Conservation (phyloP, 768 basidiomycete genomes). For the Lenzites betulinus region DNA sequence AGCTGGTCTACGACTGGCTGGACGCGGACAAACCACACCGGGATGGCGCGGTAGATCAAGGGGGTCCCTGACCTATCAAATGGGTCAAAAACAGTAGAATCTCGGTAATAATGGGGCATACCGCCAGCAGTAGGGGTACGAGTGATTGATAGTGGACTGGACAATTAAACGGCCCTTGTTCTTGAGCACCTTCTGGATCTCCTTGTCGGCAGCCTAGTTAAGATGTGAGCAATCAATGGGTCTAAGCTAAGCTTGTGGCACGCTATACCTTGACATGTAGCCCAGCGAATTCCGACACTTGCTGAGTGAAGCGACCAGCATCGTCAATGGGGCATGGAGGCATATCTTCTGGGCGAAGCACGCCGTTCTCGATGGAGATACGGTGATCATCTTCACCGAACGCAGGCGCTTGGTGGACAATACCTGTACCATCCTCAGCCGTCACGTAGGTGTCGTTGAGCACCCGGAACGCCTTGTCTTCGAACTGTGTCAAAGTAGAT, state of each 20-base stretch:
- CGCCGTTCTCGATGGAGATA: constrained; percentile 80
- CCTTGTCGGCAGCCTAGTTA: constrained; percentile 83
- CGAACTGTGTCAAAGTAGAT: constrained; percentile 56
- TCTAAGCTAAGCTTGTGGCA: background rate
- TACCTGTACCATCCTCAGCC: constrained; percentile 91
- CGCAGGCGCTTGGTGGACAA: constrained; percentile 97
- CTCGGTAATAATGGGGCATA: constrained; percentile 32
- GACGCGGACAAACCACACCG: constrained; percentile 94
- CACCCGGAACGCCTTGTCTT: constrained; percentile 89
- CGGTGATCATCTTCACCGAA: constrained; percentile 99
- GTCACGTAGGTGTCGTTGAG: constrained; percentile 93
- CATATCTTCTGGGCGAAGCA: constrained; percentile 86
- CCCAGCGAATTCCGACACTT: constrained; percentile 89
- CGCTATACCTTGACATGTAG: constrained; percentile 79
- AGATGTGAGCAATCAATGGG: background rate
- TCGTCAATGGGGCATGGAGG: constrained; percentile 98
- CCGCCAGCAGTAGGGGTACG: constrained; percentile 99
- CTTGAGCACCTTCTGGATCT: constrained; percentile 90
- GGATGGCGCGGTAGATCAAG: constrained; percentile 93
- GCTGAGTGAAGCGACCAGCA: constrained; percentile 79
- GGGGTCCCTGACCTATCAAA: constrained; percentile 85
- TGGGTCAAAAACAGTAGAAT: background rate
- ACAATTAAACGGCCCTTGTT: constrained; percentile 85
- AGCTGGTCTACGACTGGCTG: constrained; percentile 83
- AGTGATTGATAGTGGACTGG: constrained; percentile 84